Evolutionary conservation across 1,284 basidiomycete species (phyloP).

Genomic region (Ganoderma multipileum): DNA sequence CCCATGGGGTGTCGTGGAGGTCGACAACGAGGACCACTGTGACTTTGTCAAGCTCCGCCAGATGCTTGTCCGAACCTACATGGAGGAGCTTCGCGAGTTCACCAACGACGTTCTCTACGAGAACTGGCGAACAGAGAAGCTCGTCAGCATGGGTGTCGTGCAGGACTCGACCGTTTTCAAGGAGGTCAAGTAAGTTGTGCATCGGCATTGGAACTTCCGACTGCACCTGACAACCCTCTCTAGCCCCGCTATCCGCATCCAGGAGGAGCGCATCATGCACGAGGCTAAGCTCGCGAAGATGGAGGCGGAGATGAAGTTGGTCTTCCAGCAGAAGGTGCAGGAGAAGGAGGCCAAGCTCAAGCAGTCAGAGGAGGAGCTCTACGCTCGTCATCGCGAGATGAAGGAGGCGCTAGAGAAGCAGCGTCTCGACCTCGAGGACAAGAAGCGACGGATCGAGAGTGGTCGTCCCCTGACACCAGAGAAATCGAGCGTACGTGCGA

Average conservation of each 20-base stretch:
- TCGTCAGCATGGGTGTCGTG: conserved; percentile 93
- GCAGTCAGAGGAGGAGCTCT: conserved; percentile 97
- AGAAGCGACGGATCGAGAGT: conserved; percentile 96
- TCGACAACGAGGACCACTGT: conserved; percentile 97
- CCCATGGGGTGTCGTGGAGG: conserved; percentile 97
- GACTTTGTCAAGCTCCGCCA: conserved; percentile 98
- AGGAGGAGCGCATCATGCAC: conserved; percentile 92
- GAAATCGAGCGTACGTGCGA: conserved; percentile 72
- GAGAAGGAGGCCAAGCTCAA: conserved; percentile 98
- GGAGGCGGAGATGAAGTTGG: conserved; percentile 99
- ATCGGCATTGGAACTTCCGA: conserved; percentile 1
- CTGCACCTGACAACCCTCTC: conserved; percentile 24
- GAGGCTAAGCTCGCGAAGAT: conserved; percentile 98
- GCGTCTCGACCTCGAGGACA: conserved; percentile 93
- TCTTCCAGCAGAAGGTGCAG: conserved; percentile 99
- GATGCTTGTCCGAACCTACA: conserved; percentile 97
- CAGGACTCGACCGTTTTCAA: conserved; percentile 98
- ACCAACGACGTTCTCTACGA: conserved; percentile 95
- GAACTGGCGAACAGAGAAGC: conserved; percentile 95
- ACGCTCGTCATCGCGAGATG: conserved; percentile 98
- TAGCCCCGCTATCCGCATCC: conserved; percentile 93
- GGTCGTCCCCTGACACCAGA: conserved; percentile 95
- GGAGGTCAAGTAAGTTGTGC: conserved; percentile 88
- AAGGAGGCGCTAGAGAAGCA: conserved; percentile 99
- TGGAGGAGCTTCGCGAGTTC: conserved; percentile 97